phyloP scores from a whole-genome alignment of 331 rosid species.

The Rhamnella rubrinervis region DNA sequence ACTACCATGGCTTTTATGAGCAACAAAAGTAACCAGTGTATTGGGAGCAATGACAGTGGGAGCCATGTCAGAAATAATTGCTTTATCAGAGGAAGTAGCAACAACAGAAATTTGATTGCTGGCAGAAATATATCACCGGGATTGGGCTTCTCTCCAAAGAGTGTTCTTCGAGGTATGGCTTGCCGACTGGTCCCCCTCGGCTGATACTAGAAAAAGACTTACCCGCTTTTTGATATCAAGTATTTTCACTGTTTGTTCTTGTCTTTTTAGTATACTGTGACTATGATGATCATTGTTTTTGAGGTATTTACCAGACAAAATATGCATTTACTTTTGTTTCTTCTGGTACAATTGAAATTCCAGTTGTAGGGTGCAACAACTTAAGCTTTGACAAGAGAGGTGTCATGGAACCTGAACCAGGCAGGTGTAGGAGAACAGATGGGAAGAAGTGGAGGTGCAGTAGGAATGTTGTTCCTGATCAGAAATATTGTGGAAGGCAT shows the following conservation, averaged over 20 bases:
- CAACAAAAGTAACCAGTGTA: slow-evolving; percentile 3
- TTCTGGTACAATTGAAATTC: slow-evolving; percentile 10
- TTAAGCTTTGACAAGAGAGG: slow-evolving; percentile 28
- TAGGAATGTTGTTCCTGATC: slow-evolving; percentile 51
- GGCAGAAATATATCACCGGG: slow-evolving; percentile 32
- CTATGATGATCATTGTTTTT: slow-evolving; percentile 1
- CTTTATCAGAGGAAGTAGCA: slow-evolving; percentile 20
- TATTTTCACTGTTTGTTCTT: not conserved
- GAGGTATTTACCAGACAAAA: not conserved
- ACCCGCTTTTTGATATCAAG: not conserved
- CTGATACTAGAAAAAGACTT: not conserved
- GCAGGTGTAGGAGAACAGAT: slow-evolving; percentile 82
- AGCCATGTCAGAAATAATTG: slow-evolving; percentile 16
- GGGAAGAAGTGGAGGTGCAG: slow-evolving; percentile 92
- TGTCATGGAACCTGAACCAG: slow-evolving; percentile 47
- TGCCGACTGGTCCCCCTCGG: too few species aligned
- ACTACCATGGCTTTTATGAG: slow-evolving; percentile 1
- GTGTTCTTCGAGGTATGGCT: slow-evolving; percentile 66
- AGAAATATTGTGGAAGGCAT: slow-evolving; percentile 71
- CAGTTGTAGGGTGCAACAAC: slow-evolving; percentile 47
- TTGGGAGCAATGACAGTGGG: slow-evolving; percentile 29
- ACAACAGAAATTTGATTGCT: slow-evolving; percentile 28
- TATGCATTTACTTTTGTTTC: not conserved
- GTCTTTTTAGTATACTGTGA: not conserved
- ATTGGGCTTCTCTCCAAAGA: slow-evolving; percentile 68